Evolutionary conservation across 306 rosid species (phyloP), one percentile per base, ranked within the genome.

Genomic region (Inga leiocalycina): DNA sequence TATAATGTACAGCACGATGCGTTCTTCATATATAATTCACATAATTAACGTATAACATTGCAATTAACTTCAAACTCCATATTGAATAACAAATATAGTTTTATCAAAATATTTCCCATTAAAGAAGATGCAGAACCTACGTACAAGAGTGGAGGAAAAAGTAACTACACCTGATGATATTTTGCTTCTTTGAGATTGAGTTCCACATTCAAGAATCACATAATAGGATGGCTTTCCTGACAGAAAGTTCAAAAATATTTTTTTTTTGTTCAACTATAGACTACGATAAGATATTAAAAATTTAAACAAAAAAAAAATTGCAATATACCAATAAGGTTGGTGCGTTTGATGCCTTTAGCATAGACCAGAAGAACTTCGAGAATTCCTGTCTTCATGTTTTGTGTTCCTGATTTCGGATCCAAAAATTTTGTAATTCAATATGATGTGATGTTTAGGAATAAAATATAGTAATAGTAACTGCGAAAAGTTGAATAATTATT

Each of bases 361-460:
- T 90, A 87, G 54, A 93, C 98, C 54, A 93, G 86, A 72, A 93
- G 91, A 4, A 93, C 90, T 89, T 93, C 98, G 73, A 93, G 93
- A 27, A 79, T 82, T 75, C 91, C 98, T 46, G 82, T 84, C 54
- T 62, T 70, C 91, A 90, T 91, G 57, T 85, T 57, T 75, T 49
- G 15, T 62, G 67, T 43, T 37, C 10, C 71, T 75, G 78, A 71
- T 76, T 54, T 61, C 44, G 66, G n/a, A 1, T 68, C 14, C 52
- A 51, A 68, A 82, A 39, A 34, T 16, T 37, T 79, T 70, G n/a
- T 72, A 66, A 56, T 82, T 65, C 46, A 10, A 6, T 49, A 52
- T 27, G 85, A 62, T 10, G 6, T 10, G 66, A 46, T 10, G 6
- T 13, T 52, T 84, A 72, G 13, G 54, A 65, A 52, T 75, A 48